phyloP scores from a whole-genome alignment of 257 asterid species.

The Phtheirospermum japonicum region DNA sequence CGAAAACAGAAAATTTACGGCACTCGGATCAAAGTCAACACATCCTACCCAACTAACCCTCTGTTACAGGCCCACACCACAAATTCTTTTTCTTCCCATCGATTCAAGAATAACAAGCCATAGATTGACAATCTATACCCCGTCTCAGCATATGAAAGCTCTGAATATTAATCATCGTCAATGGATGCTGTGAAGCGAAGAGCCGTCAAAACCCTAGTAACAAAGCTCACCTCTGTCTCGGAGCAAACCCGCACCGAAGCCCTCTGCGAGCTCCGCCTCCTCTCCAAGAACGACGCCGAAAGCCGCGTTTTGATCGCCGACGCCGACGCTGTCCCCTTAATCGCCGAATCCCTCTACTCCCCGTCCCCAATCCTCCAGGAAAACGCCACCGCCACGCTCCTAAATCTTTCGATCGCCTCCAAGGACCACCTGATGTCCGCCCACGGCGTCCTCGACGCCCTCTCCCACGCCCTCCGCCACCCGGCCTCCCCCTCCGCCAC shows the following conservation, averaged over 20 bases:
- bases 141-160: too few species aligned
- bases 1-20: too few species aligned
- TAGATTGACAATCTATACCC: too few species aligned
- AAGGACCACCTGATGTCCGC: conserved; percentile 72
- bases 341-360: conserved; percentile 82
- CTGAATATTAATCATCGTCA: conserved; percentile 7
- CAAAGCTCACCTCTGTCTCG: conserved; percentile 81
- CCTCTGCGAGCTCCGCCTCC: conserved; percentile 76
- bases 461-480: conserved; percentile 87
- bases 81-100: too few species aligned
- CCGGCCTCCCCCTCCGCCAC: conserved; percentile 65
- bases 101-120: background rate
- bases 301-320: conserved; percentile 71
- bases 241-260: conserved; percentile 78
- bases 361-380: conserved; percentile 58
- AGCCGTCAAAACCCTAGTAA: conserved; percentile 54
- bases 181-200: conserved; percentile 75
- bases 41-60: too few species aligned
- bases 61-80: too few species aligned
- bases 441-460: conserved; percentile 81
- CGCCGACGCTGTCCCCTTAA: conserved; percentile 64
- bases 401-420: conserved; percentile 77
- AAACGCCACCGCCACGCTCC: conserved; percentile 84
- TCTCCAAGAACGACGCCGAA: conserved; percentile 73
- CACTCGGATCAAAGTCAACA: too few species aligned